Evolutionary conservation across 2,329 filamentous ascomycete species (phyloP), one percentile per base, ranked within the genome.

Genomic region (Sporothrix curviconia): DNA sequence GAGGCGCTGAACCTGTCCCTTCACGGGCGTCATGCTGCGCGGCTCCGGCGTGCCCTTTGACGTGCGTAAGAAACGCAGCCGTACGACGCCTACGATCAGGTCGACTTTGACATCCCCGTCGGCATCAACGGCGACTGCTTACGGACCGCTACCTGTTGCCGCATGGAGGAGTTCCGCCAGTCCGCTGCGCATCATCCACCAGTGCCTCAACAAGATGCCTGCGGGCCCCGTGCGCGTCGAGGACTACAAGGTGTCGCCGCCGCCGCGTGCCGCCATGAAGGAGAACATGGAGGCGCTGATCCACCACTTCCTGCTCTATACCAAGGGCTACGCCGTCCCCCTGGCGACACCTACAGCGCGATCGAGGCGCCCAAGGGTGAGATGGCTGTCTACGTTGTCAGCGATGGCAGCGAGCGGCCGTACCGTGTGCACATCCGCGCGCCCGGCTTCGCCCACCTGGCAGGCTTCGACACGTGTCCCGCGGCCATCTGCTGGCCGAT

Each of bases 261-360:
- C 94, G 61, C 95, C 94, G n/a, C 86, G 94, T 69, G 81, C 90
- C 44, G 94, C 94, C 69, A 99, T 99, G 94, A 99, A 99, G 83
- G 94, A 99, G 84, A 99, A 99, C 80, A 99, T 99, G 95, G 94
- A 99, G 78, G 92, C 94, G 39, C 83, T 99, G 43, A 99, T 99
- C 71, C 94, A 99, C 78, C 94, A 99, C 80, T 99, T 99, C 82
- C 78, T 99, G 64, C 85, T 99, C 55, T 99, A 92, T 80, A 97
- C 92, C 73, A 99, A 99, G 83, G 94, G 94, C 59, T 99, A 99
- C 75, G 83, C 90, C 44, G 94, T 99, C 94, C 94, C 43, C 94
- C 95, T 7, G 95, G 94, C 62, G 94, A 99, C 80, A 99, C 94
- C 6, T 99, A 99, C 80, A 92, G 87, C 47, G 92, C 88, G 61